Evolutionary conservation across 2,329 filamentous ascomycete species (phyloP).

Genomic region (Elsinoe necatrix): DNA sequence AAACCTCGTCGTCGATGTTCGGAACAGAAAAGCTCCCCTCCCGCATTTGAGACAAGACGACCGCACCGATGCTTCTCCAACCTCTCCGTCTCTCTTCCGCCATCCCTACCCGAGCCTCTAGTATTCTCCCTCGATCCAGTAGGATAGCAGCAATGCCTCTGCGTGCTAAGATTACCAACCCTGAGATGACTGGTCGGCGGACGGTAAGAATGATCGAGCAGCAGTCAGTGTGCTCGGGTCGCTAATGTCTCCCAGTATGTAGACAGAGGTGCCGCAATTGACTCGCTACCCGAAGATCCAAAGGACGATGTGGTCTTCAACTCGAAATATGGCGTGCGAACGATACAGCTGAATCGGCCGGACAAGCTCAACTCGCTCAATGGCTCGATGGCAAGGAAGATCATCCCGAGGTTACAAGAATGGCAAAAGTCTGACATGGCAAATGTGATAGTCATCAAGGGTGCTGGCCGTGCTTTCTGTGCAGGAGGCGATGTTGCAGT

Average conservation of each 20-base stretch:
- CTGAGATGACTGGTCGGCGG: conserved; percentile 46
- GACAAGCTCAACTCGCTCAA: conserved; percentile 87
- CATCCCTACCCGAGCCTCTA: background rate
- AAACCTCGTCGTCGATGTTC: conserved; percentile 1
- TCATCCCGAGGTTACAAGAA: conserved; percentile 77
- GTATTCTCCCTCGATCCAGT: conserved; percentile 20
- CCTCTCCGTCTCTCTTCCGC: conserved; percentile 32
- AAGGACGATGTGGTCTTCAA: conserved; percentile 88
- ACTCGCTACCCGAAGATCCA: conserved; percentile 59
- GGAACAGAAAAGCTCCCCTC: conserved; percentile 13
- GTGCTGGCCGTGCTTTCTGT: conserved; percentile 78
- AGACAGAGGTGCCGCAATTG: conserved; percentile 30
- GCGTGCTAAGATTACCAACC: conserved; percentile 62
- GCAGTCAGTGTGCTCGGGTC: conserved; percentile 32
- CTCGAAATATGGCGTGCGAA: conserved; percentile 79
- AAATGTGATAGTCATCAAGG: conserved; percentile 87
- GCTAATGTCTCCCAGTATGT: conserved; percentile 26
- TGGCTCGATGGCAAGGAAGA: conserved; percentile 91
- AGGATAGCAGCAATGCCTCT: conserved; percentile 59
- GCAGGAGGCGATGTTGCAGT: conserved; percentile 84
- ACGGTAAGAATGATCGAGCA: conserved; percentile 38
- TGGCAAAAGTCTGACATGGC: conserved; percentile 94
- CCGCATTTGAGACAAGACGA: conserved; percentile 1
- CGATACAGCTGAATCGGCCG: conserved; percentile 88
- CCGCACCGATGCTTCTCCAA: conserved; percentile 39